Percentiles rank a stretch among this genome's conserved stretches.
Evolutionary conservation across 2,329 filamentous ascomycete genomes (phyloP).

Genomic region (Alternaria rosae): DNA sequence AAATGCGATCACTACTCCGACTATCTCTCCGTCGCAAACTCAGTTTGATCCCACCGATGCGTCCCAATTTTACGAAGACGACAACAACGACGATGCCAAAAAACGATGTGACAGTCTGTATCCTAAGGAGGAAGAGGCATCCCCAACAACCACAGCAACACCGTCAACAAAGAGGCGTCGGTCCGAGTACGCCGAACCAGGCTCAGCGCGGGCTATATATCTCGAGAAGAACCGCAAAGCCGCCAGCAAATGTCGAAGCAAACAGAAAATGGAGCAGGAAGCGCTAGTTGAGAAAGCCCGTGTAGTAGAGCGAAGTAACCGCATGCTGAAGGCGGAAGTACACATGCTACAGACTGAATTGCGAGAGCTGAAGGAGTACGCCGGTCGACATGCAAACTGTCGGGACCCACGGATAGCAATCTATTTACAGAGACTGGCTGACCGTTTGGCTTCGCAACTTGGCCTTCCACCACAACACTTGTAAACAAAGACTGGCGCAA

Average conservation of each 20-base stretch:
- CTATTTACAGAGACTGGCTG: conserved; percentile 40
- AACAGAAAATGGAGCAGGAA: conserved; percentile 65
- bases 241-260: conserved; percentile 75
- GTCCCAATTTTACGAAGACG: background rate
- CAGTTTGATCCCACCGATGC: conserved; percentile 2
- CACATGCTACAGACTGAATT: conserved; percentile 33
- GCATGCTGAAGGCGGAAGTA: conserved; percentile 38
- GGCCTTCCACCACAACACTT: background rate
- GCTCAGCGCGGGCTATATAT: conserved; percentile 41
- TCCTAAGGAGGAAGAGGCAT: background rate
- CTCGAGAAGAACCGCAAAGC: conserved; percentile 74
- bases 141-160: conserved; percentile 1
- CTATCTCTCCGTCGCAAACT: conserved; percentile 4
- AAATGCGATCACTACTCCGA: background rate
- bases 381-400: conserved; percentile 34
- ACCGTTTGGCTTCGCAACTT: conserved; percentile 22
- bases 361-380: conserved; percentile 32
- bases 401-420: conserved; percentile 30
- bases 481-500: background rate
- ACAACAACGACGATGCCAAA: background rate
- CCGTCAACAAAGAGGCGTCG: background rate
- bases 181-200: conserved; percentile 31
- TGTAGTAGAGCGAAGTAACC: conserved; percentile 39
- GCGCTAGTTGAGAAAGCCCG: conserved; percentile 56
- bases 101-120: background rate